These are phyloP conservation scores for Plenodomus lindquistii DNA, from an alignment of 2,329 filamentous ascomycete species.

Conservation along the genomic window DNA sequence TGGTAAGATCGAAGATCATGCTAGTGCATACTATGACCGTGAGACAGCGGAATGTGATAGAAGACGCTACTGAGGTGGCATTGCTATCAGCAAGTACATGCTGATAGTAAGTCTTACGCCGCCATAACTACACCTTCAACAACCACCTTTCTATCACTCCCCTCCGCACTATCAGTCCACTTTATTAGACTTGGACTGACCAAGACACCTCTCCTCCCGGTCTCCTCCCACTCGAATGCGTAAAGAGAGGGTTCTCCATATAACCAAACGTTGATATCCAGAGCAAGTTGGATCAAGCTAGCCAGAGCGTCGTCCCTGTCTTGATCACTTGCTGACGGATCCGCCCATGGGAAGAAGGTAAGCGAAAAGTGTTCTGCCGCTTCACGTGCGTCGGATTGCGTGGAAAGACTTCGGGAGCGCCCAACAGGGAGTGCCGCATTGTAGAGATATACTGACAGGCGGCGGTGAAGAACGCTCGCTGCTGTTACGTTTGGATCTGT, in stretches of 20 bases:
- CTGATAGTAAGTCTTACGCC: conserved; percentile 1
- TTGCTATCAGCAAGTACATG: neutral
- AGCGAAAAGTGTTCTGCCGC: conserved; percentile 41
- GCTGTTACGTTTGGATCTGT: conserved; percentile 11
- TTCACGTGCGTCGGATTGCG: conserved; percentile 31
- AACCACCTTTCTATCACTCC: conserved; percentile 3
- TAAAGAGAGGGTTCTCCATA: conserved; percentile 30
- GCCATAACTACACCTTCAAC: conserved; percentile 13
- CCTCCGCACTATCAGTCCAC: conserved; percentile 6
- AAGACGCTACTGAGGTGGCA: too few species aligned
- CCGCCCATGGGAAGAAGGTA: conserved; percentile 42
- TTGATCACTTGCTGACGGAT: conserved; percentile 29
- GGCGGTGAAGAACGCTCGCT: conserved; percentile 31
- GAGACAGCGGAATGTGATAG: too few species aligned
- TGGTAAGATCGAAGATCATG: too few species aligned
- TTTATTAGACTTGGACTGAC: conserved; percentile 27
- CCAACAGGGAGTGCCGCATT: conserved; percentile 5
- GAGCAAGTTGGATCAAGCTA: conserved; percentile 26
- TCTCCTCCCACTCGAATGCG: conserved; percentile 32
- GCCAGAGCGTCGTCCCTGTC: conserved; percentile 36
- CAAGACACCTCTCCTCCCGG: conserved; percentile 24
- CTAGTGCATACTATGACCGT: too few species aligned
- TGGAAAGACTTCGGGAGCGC: conserved; percentile 2
- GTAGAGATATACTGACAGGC: conserved; percentile 33
- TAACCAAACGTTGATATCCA: conserved; percentile 36